Evolutionary conservation across 306 rosid genomes (phyloP), one percentile per base, ranked within the genome.

Genomic region (Glycine latifolia): DNA sequence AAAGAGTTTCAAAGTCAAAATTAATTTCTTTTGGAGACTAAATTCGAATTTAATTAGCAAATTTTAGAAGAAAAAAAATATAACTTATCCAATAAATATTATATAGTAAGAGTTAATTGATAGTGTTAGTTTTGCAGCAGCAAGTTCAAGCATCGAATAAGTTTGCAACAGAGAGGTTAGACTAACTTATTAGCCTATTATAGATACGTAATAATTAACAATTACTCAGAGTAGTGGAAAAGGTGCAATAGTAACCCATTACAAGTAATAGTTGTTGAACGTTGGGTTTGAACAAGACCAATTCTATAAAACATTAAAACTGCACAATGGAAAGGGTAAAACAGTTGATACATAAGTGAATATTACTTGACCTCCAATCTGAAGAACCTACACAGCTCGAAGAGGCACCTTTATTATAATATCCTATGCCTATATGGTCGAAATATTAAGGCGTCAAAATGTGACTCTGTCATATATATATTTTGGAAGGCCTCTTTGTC

Each of bases 351-450:
- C 8, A 61, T 13, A 55, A 65, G 67, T 47, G 52, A 72, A 66
- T 78, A 35, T 78, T 83, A 71, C 35, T 83, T 83, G 86, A 71
- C 79, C 79, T 71, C 78, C 16, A 62, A 72, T 61, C 7, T 71
- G 66, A 2, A 67, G 44, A 58, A 67, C 35, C 76, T 54, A 76
- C 70, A 82, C 5, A 49, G 48, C 53, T 43, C 75, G 75, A 84
- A 84, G 81, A 84, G 85, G 71, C 69, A 1, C 62, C 44, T 73
- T 74, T 60, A 67, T 39, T 61, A 39, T 61, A 39, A 71, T 83
- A 68, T 84, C 50, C 35, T 74, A 75, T 65, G 78, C 55, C 60
- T 76, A 35, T 15, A 37, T 17, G 67, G 79, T 15, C 72, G 50
- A 81, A 76, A 67, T 49, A 15, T 35, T 70, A 9, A 37, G 79